A percentile compares a stretch with the other conserved stretches of the same genome.
These are phyloP conservation scores for Solanum hybrid DNA, from an alignment of 305 asterid species.

Conservation along the genomic window DNA sequence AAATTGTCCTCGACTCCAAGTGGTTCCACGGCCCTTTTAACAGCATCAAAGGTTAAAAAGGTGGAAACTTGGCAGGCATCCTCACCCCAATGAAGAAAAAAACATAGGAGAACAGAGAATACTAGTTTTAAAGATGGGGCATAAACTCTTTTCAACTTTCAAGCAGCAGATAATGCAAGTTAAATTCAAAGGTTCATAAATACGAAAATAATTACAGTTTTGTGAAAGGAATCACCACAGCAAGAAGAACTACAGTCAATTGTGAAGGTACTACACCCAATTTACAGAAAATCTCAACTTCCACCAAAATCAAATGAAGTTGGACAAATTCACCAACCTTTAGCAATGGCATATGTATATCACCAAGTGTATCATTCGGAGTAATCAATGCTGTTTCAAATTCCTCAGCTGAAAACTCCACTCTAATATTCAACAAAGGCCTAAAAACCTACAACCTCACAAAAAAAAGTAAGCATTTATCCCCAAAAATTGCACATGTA, in stretches of 20 bases:
- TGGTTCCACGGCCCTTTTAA: background rate
- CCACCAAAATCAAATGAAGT: background rate
- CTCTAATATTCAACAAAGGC: conserved; percentile 78
- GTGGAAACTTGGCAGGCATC: background rate
- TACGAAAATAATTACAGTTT: background rate
- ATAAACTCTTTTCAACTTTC: background rate
- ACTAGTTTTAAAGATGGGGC: background rate
- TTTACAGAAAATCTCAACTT: conserved; percentile 6
- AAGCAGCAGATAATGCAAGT: background rate
- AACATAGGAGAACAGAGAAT: background rate
- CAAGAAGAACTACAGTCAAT: background rate
- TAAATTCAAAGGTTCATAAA: background rate
- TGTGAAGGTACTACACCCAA: background rate
- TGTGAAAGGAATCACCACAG: background rate
- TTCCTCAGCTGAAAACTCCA: conserved; percentile 90
- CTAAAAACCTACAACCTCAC: conserved; percentile 67
- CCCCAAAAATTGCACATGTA: background rate
- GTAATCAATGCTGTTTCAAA: conserved; percentile 85
- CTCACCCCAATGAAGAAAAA: background rate
- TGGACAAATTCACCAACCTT: conserved; percentile 50
- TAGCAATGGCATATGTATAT: conserved; percentile 87
- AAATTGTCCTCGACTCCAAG: background rate
- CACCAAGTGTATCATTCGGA: conserved; percentile 77
- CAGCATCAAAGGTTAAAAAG: background rate
- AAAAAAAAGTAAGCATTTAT: background rate